These are phyloP conservation scores for Alternaria rosae DNA, from an alignment of 2,329 filamentous ascomycete species.

Conservation along the genomic window DNA sequence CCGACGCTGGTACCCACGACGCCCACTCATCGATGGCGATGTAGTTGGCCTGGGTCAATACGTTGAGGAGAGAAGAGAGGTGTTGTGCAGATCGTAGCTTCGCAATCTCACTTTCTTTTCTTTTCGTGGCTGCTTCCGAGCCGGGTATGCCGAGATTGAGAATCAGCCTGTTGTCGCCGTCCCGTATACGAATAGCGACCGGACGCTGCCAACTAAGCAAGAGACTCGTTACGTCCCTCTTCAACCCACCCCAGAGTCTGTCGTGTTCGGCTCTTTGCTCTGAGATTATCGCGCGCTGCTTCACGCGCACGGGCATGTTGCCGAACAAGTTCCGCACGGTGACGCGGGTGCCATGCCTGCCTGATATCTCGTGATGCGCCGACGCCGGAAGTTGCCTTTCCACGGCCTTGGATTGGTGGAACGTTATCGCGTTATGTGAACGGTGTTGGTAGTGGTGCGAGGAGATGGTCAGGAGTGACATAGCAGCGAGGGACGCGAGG, in stretches of 20 bases:
- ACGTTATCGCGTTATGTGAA: slow-evolving; percentile 69
- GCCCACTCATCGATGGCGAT: slow-evolving; percentile 60
- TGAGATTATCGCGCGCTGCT: slow-evolving; percentile 69
- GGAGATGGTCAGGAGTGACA: slow-evolving; percentile 79
- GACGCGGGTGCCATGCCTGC: slow-evolving; percentile 76
- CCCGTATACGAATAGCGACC: slow-evolving; percentile 66
- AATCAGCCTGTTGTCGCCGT: slow-evolving; percentile 54
- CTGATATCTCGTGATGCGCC: slow-evolving; percentile 62
- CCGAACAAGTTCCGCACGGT: slow-evolving; percentile 84
- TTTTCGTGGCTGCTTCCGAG: background rate
- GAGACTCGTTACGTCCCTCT: slow-evolving; percentile 66
- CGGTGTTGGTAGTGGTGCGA: slow-evolving; percentile 71
- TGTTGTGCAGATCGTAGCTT: slow-evolving; percentile 26
- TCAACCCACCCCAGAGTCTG: slow-evolving; percentile 72
- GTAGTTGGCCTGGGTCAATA: slow-evolving; percentile 72
- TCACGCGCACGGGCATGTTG: slow-evolving; percentile 87
- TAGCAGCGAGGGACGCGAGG: slow-evolving; percentile 74
- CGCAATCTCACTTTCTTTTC: background rate
- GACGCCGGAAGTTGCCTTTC: slow-evolving; percentile 69
- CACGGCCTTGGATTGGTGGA: slow-evolving; percentile 74
- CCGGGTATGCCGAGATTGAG: slow-evolving; percentile 39
- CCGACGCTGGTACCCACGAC: slow-evolving; percentile 76
- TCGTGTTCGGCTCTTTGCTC: slow-evolving; percentile 61
- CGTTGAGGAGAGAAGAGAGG: slow-evolving; percentile 32
- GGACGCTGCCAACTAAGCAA: slow-evolving; percentile 72